Evolutionary conservation across 176 grass and related monocot genomes (phyloP).

Genomic region (Oryza glaberrima): DNA sequence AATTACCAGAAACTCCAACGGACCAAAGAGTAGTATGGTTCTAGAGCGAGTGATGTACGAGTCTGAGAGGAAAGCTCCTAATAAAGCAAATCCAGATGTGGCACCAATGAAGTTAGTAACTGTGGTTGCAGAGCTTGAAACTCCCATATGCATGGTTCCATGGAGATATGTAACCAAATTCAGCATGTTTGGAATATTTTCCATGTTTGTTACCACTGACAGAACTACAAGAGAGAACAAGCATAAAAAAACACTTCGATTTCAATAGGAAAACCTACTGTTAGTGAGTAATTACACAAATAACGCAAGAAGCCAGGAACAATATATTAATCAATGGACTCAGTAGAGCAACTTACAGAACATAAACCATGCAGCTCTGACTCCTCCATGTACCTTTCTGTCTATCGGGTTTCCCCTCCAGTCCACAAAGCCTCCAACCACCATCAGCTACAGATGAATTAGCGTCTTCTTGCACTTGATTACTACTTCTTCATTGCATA

Average conservation of each 20-base stretch:
- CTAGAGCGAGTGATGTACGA: slow-evolving; percentile 62
- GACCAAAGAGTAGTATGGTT: slow-evolving; percentile 65
- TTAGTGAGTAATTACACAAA: not conserved
- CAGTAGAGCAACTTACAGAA: slow-evolving; percentile 40
- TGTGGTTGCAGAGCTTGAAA: slow-evolving; percentile 53
- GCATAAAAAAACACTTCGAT: not conserved
- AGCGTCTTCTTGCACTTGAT: not conserved
- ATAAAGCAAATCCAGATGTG: slow-evolving; percentile 49
- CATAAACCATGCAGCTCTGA: slow-evolving; percentile 57
- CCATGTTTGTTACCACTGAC: slow-evolving; percentile 37
- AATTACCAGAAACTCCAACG: slow-evolving; percentile 68
- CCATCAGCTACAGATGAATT: slow-evolving; percentile 23
- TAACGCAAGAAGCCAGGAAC: not conserved
- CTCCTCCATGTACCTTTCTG: slow-evolving; percentile 53
- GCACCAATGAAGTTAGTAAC: slow-evolving; percentile 58
- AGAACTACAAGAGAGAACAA: slow-evolving; percentile 41
- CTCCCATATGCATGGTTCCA: slow-evolving; percentile 65
- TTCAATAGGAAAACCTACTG: not conserved
- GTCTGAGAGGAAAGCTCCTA: slow-evolving; percentile 71
- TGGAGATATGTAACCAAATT: slow-evolving; percentile 64
- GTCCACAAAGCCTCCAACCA: slow-evolving; percentile 40
- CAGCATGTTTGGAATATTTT: slow-evolving; percentile 43
- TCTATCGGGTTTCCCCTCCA: slow-evolving; percentile 58
- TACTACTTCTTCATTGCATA: not conserved
- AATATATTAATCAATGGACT: not conserved